phyloP scores from a whole-genome alignment of 495 filamentous ascomycete genomes.

The Penicillium malachiteum region DNA sequence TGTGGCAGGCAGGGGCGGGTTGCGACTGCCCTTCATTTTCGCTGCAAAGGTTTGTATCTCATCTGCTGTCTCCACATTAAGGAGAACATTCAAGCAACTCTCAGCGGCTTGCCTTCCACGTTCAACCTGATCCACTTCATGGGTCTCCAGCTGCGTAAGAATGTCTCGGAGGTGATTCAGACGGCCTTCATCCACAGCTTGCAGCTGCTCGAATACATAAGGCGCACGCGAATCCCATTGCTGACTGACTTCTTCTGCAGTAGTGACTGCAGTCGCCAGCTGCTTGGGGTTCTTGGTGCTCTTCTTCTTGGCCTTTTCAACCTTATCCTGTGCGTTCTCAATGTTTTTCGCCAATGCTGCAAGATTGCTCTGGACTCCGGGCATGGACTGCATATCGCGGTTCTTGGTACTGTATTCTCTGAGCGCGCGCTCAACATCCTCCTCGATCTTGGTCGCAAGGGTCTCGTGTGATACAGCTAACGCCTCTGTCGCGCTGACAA shows the following conservation, averaged over 20 bases:
- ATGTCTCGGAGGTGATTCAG: slow-evolving; percentile 90
- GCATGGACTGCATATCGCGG: slow-evolving; percentile 81
- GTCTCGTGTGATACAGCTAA: slow-evolving; percentile 82
- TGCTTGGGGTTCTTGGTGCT: slow-evolving; percentile 78
- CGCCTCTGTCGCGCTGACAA: slow-evolving; percentile 73
- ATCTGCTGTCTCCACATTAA: slow-evolving; percentile 83
- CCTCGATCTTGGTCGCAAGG: slow-evolving; percentile 81
- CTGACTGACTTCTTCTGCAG: slow-evolving; percentile 71
- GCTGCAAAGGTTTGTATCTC: slow-evolving; percentile 87
- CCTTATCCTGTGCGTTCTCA: slow-evolving; percentile 79
- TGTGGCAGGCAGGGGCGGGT: slow-evolving; percentile 12
- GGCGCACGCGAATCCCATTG: slow-evolving; percentile 97
- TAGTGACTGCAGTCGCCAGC: slow-evolving; percentile 70
- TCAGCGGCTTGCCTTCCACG: slow-evolving; percentile 73
- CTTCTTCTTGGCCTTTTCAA: slow-evolving; percentile 80
- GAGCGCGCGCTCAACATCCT: slow-evolving; percentile 85
- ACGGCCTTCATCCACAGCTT: slow-evolving; percentile 84
- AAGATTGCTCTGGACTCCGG: slow-evolving; percentile 79
- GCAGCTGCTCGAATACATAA: slow-evolving; percentile 91
- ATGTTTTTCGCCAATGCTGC: slow-evolving; percentile 77
- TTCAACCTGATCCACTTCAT: slow-evolving; percentile 87
- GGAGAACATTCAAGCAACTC: slow-evolving; percentile 75
- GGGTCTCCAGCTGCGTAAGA: slow-evolving; percentile 88
- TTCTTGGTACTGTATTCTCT: slow-evolving; percentile 69
- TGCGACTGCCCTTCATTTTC: slow-evolving; percentile 38